Conservation (phyloP, 2,329 filamentous ascomycete species). For the Rhytidhysteron rufulum region DNA sequence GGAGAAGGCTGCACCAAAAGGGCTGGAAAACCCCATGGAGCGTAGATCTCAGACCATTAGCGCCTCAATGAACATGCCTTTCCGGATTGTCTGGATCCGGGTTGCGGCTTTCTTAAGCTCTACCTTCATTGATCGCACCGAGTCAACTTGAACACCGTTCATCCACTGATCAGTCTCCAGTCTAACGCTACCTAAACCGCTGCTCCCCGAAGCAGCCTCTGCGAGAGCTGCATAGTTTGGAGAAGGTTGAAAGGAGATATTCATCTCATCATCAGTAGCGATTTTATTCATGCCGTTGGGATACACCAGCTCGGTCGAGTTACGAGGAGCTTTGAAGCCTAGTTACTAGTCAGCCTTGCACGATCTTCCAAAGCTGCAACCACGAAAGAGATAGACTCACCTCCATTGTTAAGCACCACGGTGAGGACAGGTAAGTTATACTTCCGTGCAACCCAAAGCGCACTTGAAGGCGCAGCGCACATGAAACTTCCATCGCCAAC, state of each 20-base stretch:
- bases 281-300: slow-evolving; percentile 53
- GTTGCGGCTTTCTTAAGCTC: neutral
- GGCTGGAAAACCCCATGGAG: too few species aligned
- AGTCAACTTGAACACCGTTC: slow-evolving; percentile 5
- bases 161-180: slow-evolving; percentile 4
- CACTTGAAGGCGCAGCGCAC: slow-evolving; percentile 53
- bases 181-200: neutral
- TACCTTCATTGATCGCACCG: slow-evolving; percentile 2
- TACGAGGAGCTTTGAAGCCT: slow-evolving; percentile 60
- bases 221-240: slow-evolving; percentile 60
- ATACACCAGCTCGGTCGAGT: slow-evolving; percentile 56
- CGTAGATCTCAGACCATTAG: slow-evolving; percentile 3
- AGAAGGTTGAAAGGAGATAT: slow-evolving; percentile 57
- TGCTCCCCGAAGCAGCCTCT: slow-evolving; percentile 53
- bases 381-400: slow-evolving; percentile 29
- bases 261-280: slow-evolving; percentile 59
- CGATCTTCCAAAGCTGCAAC: slow-evolving; percentile 1
- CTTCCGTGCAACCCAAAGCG: slow-evolving; percentile 54
- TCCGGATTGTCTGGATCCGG: neutral
- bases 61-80: slow-evolving; percentile 8
- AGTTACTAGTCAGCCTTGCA: neutral
- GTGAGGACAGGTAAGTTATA: slow-evolving; percentile 55
- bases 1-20: too few species aligned
- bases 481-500: slow-evolving; percentile 58
- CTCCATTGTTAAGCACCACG: slow-evolving; percentile 56